Conservation (phyloP, 306 rosid genomes). For the Rosa rugosa region DNA sequence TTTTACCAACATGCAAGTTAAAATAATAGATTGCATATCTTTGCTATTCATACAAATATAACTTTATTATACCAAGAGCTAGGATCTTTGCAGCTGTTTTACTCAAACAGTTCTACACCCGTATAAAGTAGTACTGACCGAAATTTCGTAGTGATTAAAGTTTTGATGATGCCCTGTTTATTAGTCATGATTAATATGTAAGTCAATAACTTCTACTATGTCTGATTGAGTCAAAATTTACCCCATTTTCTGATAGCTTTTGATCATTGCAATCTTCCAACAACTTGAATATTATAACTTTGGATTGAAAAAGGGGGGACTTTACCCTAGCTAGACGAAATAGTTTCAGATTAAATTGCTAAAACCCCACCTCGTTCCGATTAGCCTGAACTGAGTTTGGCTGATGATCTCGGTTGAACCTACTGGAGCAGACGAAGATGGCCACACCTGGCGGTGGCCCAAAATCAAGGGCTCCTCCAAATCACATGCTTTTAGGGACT, state of each 20-base stretch:
- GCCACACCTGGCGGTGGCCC: constrained; percentile 23
- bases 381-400: neutral
- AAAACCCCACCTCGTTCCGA: neutral
- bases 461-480: constrained; percentile 24
- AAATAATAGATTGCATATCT: neutral
- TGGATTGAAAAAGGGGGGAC: constrained; percentile 32
- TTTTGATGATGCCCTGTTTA: constrained; percentile 8
- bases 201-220: constrained; percentile 9
- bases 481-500: constrained; percentile 33
- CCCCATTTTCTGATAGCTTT: constrained; percentile 34
- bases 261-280: constrained; percentile 38
- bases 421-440: constrained; percentile 1
- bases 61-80: neutral
- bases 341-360: neutral
- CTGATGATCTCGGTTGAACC: neutral
- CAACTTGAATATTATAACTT: constrained; percentile 39
- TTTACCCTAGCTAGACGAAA: constrained; percentile 17
- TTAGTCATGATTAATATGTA: neutral
- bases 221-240: constrained; percentile 22
- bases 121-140: neutral
- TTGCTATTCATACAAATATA: neutral
- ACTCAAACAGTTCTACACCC: neutral
- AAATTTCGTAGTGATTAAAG: neutral
- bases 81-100: constrained; percentile 4
- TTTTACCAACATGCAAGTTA: neutral